Evolutionary conservation across 2,329 filamentous ascomycete species (phyloP), one percentile per base, ranked within the genome.

Genomic region (Thielaviopsis punctulata): DNA sequence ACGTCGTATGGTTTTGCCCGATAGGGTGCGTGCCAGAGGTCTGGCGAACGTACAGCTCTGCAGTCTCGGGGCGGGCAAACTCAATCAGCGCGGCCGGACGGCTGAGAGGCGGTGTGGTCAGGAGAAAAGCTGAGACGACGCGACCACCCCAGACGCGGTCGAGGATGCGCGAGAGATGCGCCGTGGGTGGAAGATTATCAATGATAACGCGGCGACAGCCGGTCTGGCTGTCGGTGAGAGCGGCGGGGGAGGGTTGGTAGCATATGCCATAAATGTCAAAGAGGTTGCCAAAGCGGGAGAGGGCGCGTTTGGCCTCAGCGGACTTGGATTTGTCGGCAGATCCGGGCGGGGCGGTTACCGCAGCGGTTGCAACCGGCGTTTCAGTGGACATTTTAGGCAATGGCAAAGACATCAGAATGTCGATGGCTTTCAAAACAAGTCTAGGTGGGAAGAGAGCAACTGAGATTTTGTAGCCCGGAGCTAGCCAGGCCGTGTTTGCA

Each of bases 171-270:
- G 53, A 55, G 15, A 52, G 45, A 25, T 50, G 48, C 13, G 49
- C 27, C 7, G 36, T 23, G 4, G 39, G 10, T 2, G 64, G 62
- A 0, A 66, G 52, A 2, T 61, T 59, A 10, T 46, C 27, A 0
- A 65, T 27, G 0, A 63, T 7, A 0, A 65, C 56, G 0, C 61
- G 58, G 0, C 63, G 61, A 8, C 58, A 52, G 19, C 53, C 49
- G 27, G 30, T 36, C 13, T 36, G n/a, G 30, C 30, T 15, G 4
- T 36, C 30, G 30, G n/a, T 12, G n/a, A 36, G 2, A 15, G 13
- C 12, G 30, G 5, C 13, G 2, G 30, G 4, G 7, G 30, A 15
- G 3, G 30, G 30, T 15, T 36, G 30, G 30, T 36, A 36, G 12
- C n/a, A 15, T 12, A 36, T 36, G 30, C 30, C 30, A 36, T 15